Percentiles rank a stretch among this genome's conserved stretches.
These are phyloP conservation scores for Sonneratia alba DNA, from an alignment of 345 rosid genomes.

Conservation along the genomic window DNA sequence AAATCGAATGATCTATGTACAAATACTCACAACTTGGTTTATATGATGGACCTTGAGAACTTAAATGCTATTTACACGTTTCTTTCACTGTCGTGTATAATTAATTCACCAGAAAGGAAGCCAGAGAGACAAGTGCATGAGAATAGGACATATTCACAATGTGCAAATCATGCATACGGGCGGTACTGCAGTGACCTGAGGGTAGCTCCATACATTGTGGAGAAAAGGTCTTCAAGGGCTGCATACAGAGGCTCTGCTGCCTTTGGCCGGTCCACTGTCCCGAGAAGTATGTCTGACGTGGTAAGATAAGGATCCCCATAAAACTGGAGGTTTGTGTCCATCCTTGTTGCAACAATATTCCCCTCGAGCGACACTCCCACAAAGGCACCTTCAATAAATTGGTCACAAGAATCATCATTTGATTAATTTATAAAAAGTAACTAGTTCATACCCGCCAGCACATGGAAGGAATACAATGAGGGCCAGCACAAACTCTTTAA, in stretches of 20 bases:
- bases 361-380: constrained; percentile 95
- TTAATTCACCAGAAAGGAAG: not conserved
- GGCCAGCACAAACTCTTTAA: not conserved
- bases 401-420: not conserved
- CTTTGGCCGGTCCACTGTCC: constrained; percentile 71
- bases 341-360: constrained; percentile 71
- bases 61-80: not conserved
- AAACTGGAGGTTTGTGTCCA: constrained; percentile 69
- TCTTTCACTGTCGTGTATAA: not conserved
- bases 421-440: not conserved
- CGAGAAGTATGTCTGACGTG: constrained; percentile 71
- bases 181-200: constrained; percentile 18
- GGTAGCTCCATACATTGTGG: constrained; percentile 12
- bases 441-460: not conserved
- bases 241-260: constrained; percentile 83
- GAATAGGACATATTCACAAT: not conserved
- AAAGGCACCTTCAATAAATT: constrained; percentile 59
- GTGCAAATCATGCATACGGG: constrained; percentile 3
- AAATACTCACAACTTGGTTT: not conserved
- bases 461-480: not conserved
- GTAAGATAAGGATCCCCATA: constrained; percentile 91
- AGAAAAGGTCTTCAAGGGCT: constrained; percentile 59
- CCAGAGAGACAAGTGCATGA: not conserved
- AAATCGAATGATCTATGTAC: not conserved
- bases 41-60: not conserved